Base-by-base conservation (phyloP, 768 basidiomycete species). In the Lactarius deliciosus region DNA sequence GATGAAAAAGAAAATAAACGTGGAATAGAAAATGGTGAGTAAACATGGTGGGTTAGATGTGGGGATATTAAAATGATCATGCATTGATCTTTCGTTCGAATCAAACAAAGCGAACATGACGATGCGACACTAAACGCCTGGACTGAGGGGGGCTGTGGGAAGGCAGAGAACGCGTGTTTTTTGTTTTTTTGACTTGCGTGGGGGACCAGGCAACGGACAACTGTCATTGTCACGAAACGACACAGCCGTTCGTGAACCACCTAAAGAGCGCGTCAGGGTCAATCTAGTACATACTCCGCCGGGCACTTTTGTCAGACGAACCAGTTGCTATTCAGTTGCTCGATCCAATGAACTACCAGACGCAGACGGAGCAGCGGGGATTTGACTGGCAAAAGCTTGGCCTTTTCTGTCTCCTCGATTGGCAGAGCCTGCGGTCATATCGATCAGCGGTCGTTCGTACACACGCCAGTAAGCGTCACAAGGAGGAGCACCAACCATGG, bases 321-420 rank as follows among this genome's bases (percentile, higher is more conserved):
- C 86, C 86, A 87, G 58, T 83, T 80, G 62, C 80, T 80, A 61
- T 83, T 79, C 64, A 91, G 77, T 73, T 86, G 84, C 78, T 97
- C 94, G 72, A 98, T 96, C 96, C 96, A 98, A 73, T 94, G 91
- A 32, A 92, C 91, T 65, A 97, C 89, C 72, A 98, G 81, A 64
- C 90, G 81, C 62, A 98, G 78, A 38, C 96, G 82, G 68, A 97
- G 80, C 32, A 90, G 83, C 0, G 91, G 82, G 61, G 86, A 91
- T 66, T 87, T 85, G 60, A 96, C 88, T 0, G 93, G 91, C 13
- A 96, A 80, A 10, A 98, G 82, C 72, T 94, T 90, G 15, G 93
- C 82, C 75, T 95, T 93, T 79, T 94, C 91, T 72, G 87, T 83
- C 64, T 96, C 92, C 75, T 96, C 93, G 73, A 98, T 93, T 41